Percentiles rank a stretch among this genome's conserved stretches.
phyloP scores from a whole-genome alignment of 1,139 yeast genomes.

The Spathaspora sp. region DNA sequence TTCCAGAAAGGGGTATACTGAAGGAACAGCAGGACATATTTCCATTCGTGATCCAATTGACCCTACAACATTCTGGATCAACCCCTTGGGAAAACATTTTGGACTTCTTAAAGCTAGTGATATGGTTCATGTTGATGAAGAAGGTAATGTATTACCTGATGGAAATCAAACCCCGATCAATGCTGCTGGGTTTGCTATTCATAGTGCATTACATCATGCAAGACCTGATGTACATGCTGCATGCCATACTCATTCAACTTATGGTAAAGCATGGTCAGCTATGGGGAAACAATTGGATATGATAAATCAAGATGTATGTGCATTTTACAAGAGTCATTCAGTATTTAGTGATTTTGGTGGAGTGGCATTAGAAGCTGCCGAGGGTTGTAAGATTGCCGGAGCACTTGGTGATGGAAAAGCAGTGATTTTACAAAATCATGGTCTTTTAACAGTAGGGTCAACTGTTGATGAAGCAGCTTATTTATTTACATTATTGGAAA shows the following conservation, averaged over 20 bases:
- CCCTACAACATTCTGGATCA: conserved; percentile 72
- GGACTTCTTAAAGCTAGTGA: conserved; percentile 68
- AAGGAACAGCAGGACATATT: conserved; percentile 81
- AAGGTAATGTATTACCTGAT: conserved; percentile 64
- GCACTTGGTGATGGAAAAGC: conserved; percentile 65
- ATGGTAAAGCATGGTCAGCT: conserved; percentile 74
- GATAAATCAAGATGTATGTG: conserved; percentile 78
- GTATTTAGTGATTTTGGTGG: conserved; percentile 77
- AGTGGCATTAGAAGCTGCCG: conserved; percentile 72
- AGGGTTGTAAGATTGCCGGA: conserved; percentile 65
- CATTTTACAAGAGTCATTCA: conserved; percentile 62
- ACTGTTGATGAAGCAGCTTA: conserved; percentile 86
- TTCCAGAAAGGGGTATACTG: conserved; percentile 71
- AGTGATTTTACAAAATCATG: conserved; percentile 74
- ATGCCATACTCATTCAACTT: conserved; percentile 73
- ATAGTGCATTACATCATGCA: conserved; percentile 71
- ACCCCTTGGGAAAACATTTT: conserved; percentile 74
- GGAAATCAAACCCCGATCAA: conserved; percentile 69
- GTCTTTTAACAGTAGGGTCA: conserved; percentile 70
- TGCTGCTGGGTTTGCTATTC: conserved; percentile 81
- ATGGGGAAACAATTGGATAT: conserved; percentile 73
- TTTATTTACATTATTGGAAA: conserved; percentile 66
- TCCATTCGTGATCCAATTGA: conserved; percentile 77
- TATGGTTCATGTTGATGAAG: conserved; percentile 73
- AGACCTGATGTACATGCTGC: conserved; percentile 83